Evolutionary conservation across 192 early-diverging fungal species (phyloP).

Genomic region (Pilaira anomala): DNA sequence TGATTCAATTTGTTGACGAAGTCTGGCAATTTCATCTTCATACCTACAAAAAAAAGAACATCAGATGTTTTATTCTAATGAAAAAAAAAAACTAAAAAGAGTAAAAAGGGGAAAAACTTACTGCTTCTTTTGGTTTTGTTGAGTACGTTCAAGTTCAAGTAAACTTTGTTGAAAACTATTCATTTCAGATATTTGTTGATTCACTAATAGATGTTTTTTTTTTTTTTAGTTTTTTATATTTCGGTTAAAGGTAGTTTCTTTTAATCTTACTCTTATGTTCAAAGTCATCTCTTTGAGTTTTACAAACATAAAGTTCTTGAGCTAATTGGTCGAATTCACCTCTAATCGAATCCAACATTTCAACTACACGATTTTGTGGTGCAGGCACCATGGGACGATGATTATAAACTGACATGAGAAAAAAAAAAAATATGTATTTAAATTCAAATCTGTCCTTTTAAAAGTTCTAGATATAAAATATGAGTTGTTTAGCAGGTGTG

Average conservation of each 20-base stretch:
- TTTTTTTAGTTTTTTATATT: slow-evolving; percentile 5
- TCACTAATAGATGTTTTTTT: slow-evolving; percentile 44
- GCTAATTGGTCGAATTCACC: slow-evolving; percentile 73
- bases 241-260: not conserved
- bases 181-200: slow-evolving; percentile 78
- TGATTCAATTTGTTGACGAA: slow-evolving; percentile 82
- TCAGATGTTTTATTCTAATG: not conserved
- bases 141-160: slow-evolving; percentile 79
- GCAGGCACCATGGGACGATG: slow-evolving; percentile 77
- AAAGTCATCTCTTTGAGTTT: slow-evolving; percentile 78
- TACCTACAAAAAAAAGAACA: slow-evolving; percentile 34
- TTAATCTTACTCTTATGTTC: slow-evolving; percentile 86
- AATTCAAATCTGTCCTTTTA: too few relatives aligned
- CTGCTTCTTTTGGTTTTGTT: slow-evolving; percentile 73
- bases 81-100: not conserved
- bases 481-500: too few relatives aligned
- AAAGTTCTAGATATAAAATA: too few relatives aligned
- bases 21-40: slow-evolving; percentile 80
- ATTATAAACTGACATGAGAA: slow-evolving; percentile 54
- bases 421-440: too few relatives aligned
- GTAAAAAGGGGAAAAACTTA: slow-evolving; percentile 40
- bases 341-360: slow-evolving; percentile 77
- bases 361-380: slow-evolving; percentile 59
- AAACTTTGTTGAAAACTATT: slow-evolving; percentile 72
- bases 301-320: slow-evolving; percentile 68